Conservation (phyloP, 2,329 filamentous ascomycete genomes). For the Neonectria neomacrospora region DNA sequence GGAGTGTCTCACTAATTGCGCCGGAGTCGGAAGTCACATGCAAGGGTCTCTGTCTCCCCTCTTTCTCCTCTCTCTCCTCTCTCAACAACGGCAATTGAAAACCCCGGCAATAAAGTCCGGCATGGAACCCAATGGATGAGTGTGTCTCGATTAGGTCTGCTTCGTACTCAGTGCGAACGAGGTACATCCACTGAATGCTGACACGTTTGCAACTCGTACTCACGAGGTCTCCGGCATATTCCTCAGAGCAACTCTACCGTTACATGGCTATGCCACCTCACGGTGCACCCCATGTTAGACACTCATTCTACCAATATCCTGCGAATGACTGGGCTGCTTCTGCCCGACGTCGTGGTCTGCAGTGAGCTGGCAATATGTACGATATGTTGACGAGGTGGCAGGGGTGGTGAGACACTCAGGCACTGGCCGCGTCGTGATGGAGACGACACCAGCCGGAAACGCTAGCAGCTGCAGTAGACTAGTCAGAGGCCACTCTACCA, state of each 20-base stretch:
- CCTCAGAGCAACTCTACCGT: not conserved
- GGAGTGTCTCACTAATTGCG: not conserved
- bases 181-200: constrained; percentile 18
- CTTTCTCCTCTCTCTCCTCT: not conserved
- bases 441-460: not conserved
- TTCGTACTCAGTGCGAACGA: not conserved
- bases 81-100: constrained; percentile 19
- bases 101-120: constrained; percentile 17
- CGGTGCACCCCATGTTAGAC: not conserved
- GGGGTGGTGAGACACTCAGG: constrained; percentile 19
- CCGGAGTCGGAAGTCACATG: constrained; percentile 5
- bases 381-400: constrained; percentile 12
- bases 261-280: not conserved
- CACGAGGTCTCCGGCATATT: constrained; percentile 9
- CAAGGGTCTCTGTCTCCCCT: not conserved
- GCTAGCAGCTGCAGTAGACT: not conserved
- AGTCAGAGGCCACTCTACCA: not conserved
- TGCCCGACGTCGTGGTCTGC: constrained; percentile 3
- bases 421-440: constrained; percentile 1
- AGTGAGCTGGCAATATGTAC: constrained; percentile 6
- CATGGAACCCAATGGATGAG: not conserved
- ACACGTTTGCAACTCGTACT: constrained; percentile 25
- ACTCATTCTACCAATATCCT: not conserved
- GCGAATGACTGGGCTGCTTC: not conserved
- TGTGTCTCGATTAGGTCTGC: not conserved